Evolutionary conservation across 2,329 filamentous ascomycete species (phyloP).

Genomic region (Polychaeton citri): DNA sequence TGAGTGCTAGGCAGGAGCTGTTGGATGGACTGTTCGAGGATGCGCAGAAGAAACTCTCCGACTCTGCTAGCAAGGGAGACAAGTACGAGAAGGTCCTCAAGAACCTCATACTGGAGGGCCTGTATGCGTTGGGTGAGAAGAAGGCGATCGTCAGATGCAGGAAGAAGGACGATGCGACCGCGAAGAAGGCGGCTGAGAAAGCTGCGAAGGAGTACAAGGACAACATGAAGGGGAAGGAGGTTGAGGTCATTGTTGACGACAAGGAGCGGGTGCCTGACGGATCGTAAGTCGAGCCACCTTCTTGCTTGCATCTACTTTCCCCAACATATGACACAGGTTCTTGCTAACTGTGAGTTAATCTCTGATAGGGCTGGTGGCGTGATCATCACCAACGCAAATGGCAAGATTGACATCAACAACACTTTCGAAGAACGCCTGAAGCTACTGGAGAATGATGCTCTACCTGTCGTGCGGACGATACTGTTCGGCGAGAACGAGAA

Average conservation of each 20-base stretch:
- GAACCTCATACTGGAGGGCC: slow-evolving; percentile 73
- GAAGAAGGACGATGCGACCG: slow-evolving; percentile 62
- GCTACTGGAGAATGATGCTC: slow-evolving; percentile 69
- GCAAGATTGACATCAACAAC: slow-evolving; percentile 98
- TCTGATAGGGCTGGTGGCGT: slow-evolving; percentile 64
- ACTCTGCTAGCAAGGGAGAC: slow-evolving; percentile 45
- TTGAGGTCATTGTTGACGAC: slow-evolving; percentile 62
- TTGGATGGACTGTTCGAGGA: slow-evolving; percentile 81
- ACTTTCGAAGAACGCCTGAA: slow-evolving; percentile 85
- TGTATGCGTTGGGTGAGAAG: slow-evolving; percentile 76
- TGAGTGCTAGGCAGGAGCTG: slow-evolving; percentile 77
- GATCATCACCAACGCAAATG: slow-evolving; percentile 62
- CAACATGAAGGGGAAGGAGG: slow-evolving; percentile 51
- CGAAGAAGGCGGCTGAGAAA: slow-evolving; percentile 64
- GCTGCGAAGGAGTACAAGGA: slow-evolving; percentile 77
- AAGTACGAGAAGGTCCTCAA: slow-evolving; percentile 66
- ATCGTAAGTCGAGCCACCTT: slow-evolving; percentile 50
- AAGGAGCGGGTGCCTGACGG: slow-evolving; percentile 64
- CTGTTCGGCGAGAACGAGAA: slow-evolving; percentile 92
- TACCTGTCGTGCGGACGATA: slow-evolving; percentile 71
- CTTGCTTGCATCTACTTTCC: not conserved
- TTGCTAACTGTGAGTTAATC: not conserved
- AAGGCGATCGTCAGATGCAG: slow-evolving; percentile 62
- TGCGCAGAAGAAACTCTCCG: slow-evolving; percentile 57
- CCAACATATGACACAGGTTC: slow-evolving; percentile 3